Evolutionary conservation across 257 asterid genomes (phyloP).

Genomic region (Penstemon eatonii): DNA sequence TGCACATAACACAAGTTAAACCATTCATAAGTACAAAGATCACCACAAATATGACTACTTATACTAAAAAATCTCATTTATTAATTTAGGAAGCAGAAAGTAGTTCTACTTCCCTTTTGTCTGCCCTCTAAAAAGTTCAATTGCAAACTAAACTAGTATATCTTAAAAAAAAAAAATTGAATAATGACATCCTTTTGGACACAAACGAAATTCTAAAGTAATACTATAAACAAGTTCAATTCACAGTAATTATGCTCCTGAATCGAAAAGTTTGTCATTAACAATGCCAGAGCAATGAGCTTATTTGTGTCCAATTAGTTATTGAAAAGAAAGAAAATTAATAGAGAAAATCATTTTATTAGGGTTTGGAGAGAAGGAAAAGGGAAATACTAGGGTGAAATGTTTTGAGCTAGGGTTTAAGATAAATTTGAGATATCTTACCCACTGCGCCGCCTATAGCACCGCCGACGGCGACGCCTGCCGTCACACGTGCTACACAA

Average conservation of each 20-base stretch:
- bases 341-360: background rate
- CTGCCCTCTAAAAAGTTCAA: too few species aligned
- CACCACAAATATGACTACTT: background rate
- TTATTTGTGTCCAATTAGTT: background rate
- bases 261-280: background rate
- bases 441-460: slow-evolving; percentile 68
- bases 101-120: too few species aligned
- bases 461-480: slow-evolving; percentile 55
- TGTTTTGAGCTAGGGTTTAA: slow-evolving; percentile 7
- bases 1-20: slow-evolving; percentile 26
- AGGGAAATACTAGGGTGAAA: background rate
- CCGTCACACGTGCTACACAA: slow-evolving; percentile 48
- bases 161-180: background rate
- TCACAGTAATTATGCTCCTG: background rate
- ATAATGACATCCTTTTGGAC: too few species aligned
- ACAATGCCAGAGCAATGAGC: slow-evolving; percentile 1
- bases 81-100: background rate
- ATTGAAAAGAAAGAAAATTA: background rate
- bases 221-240: background rate
- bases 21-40: background rate
- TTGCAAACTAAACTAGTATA: background rate
- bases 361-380: background rate
- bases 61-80: background rate
- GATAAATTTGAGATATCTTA: slow-evolving; percentile 14
- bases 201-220: background rate